phyloP scores from a whole-genome alignment of 164 flowering plant species.

The Hamamelis virginiana region DNA sequence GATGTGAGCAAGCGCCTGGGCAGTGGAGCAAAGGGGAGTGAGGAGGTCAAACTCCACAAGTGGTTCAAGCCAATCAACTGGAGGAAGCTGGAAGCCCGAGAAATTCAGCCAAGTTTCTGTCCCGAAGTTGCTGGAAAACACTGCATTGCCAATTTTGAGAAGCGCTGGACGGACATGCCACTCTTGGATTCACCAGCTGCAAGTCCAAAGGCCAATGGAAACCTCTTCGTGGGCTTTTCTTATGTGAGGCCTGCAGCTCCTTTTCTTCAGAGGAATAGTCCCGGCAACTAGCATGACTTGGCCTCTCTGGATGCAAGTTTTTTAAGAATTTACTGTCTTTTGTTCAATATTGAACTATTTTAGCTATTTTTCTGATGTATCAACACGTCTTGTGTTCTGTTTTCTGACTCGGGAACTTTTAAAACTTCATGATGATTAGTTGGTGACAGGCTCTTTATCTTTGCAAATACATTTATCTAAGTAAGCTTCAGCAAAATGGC shows the following conservation, averaged over 20 bases:
- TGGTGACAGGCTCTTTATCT: too few species aligned
- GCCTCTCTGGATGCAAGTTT: too few species aligned
- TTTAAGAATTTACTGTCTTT: too few species aligned
- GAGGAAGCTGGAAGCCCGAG: conserved; percentile 75
- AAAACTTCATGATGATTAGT: too few species aligned
- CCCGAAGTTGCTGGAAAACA: conserved; percentile 78
- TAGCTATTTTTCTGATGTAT: too few species aligned
- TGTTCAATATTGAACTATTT: too few species aligned
- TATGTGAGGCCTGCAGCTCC: conserved; percentile 65
- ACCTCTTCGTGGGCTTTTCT: conserved; percentile 59
- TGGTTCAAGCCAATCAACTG: conserved; percentile 90
- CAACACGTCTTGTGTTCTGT: too few species aligned
- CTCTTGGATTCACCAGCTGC: conserved; percentile 70
- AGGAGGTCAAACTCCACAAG: conserved; percentile 78
- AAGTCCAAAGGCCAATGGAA: conserved; percentile 54
- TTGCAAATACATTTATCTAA: too few species aligned
- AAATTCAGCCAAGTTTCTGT: conserved; percentile 71
- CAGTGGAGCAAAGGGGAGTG: conserved; percentile 62
- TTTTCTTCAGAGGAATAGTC: conserved; percentile 36
- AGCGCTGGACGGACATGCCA: conserved; percentile 79
- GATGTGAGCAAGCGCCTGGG: conserved; percentile 78
- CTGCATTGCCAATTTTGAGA: conserved; percentile 82
- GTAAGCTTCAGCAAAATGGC: background rate
- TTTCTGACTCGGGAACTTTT: too few species aligned
- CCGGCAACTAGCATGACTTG: conserved; percentile 18